Conservation (phyloP, 768 basidiomycete genomes). For the Daedalea quercina region DNA sequence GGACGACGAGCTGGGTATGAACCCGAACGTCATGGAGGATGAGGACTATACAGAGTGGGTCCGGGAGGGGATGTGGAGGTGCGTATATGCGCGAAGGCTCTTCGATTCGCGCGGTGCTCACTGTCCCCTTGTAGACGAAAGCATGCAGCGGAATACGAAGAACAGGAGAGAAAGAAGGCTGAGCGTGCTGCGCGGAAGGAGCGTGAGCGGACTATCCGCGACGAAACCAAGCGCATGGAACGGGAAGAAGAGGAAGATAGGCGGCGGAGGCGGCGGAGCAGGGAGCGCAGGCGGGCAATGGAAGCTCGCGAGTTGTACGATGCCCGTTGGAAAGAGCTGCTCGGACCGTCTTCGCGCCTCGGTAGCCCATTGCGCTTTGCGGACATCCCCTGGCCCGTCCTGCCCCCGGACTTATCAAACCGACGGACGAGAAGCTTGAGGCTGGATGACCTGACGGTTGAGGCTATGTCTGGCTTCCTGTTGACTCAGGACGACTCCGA, state of each 20-base stretch:
- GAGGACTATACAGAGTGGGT: constrained; percentile 89
- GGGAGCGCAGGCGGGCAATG: constrained; percentile 35
- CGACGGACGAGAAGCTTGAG: background rate
- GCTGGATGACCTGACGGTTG: constrained; percentile 46
- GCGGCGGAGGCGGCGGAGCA: constrained; percentile 40
- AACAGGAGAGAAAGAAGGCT: constrained; percentile 50
- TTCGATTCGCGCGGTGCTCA: background rate
- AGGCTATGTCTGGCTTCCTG: constrained; percentile 54
- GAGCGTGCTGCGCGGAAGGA: constrained; percentile 45
- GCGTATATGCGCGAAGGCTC: constrained; percentile 17
- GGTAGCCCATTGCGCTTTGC: constrained; percentile 33
- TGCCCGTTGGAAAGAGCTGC: constrained; percentile 46
- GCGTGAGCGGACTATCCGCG: constrained; percentile 45
- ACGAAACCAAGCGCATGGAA: constrained; percentile 46
- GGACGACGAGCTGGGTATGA: constrained; percentile 34
- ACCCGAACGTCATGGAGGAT: constrained; percentile 61
- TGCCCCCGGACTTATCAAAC: background rate
- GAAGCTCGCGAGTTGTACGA: constrained; percentile 51
- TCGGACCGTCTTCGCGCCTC: constrained; percentile 25
- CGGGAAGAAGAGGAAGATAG: constrained; percentile 48
- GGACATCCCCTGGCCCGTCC: constrained; percentile 74
- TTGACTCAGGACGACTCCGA: constrained; percentile 23
- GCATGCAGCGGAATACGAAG: constrained; percentile 60
- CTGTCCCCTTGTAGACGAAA: constrained; percentile 43
- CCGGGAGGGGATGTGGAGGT: constrained; percentile 81